Conservation (phyloP, 345 rosid genomes). For the Viola odorata region DNA sequence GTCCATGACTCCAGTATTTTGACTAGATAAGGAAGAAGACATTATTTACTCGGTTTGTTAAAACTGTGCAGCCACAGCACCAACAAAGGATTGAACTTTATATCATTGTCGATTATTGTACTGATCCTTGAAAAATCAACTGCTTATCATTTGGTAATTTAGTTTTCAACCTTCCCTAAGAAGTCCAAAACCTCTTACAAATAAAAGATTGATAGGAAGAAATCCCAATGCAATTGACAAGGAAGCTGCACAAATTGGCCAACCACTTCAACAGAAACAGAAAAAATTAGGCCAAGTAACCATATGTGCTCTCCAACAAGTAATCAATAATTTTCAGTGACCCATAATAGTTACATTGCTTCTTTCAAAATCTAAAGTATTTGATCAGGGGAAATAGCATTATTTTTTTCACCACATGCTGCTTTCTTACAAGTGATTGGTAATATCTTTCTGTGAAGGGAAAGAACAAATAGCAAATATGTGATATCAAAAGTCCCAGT, state of each 20-base stretch:
- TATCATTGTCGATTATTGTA: neutral
- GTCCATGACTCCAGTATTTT: neutral
- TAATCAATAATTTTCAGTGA: neutral
- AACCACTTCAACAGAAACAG: conserved; percentile 1
- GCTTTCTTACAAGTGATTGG: no score
- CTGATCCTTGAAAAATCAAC: neutral
- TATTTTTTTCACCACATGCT: no score
- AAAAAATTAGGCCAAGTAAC: neutral
- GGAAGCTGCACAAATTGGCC: neutral
- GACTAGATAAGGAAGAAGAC: neutral
- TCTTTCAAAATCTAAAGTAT: no score
- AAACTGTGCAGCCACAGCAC: neutral
- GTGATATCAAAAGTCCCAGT: no score
- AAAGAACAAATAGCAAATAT: no score
- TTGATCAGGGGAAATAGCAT: no score
- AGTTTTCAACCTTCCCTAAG: neutral
- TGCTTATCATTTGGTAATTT: neutral
- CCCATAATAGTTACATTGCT: no score
- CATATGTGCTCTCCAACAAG: conserved; percentile 3
- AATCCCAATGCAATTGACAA: neutral
- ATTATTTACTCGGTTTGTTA: neutral
- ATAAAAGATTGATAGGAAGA: neutral
- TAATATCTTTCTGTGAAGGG: no score
- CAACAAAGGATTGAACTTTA: neutral
- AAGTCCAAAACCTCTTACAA: neutral